Base-by-base conservation (phyloP, 495 filamentous ascomycete genomes). In the Margaritispora aquatica region DNA sequence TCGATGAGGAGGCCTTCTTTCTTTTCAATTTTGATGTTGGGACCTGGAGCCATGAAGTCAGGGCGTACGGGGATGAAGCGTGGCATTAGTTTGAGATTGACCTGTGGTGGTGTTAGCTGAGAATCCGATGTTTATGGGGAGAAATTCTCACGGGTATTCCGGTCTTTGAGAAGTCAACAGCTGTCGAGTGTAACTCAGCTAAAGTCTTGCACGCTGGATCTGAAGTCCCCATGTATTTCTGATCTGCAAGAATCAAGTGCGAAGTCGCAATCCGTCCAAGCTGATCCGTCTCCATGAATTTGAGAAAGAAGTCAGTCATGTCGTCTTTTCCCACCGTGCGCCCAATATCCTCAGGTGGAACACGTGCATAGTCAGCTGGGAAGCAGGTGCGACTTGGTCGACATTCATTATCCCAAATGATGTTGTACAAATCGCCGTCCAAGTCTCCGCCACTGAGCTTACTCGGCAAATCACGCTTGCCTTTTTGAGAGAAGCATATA, bases 151-250 rank as follows among this genome's bases (percentile, higher is more conserved):
- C 89, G 0, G 85, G 79, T 26, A 84, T 80, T 0, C 90, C 90
- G 0, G 87, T 85, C 67, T 96, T 94, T 1, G 85, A 88, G 62
- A 87, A 96, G 68, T 96, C 90, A 1, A 96, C 90, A 0, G 88
- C 89, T 0, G 76, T 85, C 0, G 89, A 94, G 55, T 87, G 84
- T 66, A 94, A 70, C 55, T 81, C 75, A 2, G 90, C 88, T 1
- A 95, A 74, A 4, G 23, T 51, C 13, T 60, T 58, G 56, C 88
- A 92, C 27, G 82, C 73, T 0, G 62, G 58, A 59, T 88, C 68
- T 0, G 72, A 67, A 1, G 85, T 84, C 0, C 90, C 89, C 0
- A 59, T 24, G 0, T 36, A 8, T 23, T 69, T 66, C 58, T 81
- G 75, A 67, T 92, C 89, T 1, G 88, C 88, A 15, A 89, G 62